Conservation (phyloP, 768 basidiomycete species). For the Cystobasidium tubakii region DNA sequence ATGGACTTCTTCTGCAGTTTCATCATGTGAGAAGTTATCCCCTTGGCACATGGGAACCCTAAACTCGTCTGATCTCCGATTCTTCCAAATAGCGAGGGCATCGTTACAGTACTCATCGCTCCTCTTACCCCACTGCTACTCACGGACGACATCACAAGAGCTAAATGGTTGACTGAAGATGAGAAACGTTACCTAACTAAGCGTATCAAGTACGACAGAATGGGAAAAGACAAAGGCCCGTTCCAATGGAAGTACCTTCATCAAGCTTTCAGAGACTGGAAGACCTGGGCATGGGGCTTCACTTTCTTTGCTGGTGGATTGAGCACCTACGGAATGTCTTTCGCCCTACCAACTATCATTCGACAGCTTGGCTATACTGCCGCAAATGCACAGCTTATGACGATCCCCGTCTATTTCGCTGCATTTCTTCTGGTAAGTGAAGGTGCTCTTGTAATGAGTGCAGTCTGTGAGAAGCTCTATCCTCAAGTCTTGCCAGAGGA, state of each 20-base stretch:
- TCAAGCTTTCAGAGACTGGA: slow-evolving; percentile 9
- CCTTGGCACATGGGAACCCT: not conserved
- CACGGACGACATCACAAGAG: not conserved
- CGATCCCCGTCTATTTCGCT: slow-evolving; percentile 15
- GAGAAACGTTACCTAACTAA: slow-evolving; percentile 2
- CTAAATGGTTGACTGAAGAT: slow-evolving; percentile 2
- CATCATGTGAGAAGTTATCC: slow-evolving; percentile 11
- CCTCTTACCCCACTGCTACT: slow-evolving; percentile 6
- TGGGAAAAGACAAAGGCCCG: not conserved
- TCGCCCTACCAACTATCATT: slow-evolving; percentile 17
- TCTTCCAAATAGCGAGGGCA: not conserved
- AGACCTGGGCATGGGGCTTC: not conserved
- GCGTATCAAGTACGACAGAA: not conserved
- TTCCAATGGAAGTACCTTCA: not conserved
- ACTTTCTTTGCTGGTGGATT: not conserved
- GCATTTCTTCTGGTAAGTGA: not conserved
- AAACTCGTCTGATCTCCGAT: not conserved
- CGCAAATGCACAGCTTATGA: slow-evolving; percentile 18
- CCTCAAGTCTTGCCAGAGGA: too few relatives aligned
- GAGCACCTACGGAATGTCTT: not conserved
- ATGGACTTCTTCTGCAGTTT: not conserved
- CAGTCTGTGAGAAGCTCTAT: too few relatives aligned
- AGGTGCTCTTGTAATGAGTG: too few relatives aligned
- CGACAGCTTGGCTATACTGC: slow-evolving; percentile 11
- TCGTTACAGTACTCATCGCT: not conserved